Evolutionary conservation across 805 yeast genomes (phyloP).

Genomic region (Candida jianshihensis): DNA sequence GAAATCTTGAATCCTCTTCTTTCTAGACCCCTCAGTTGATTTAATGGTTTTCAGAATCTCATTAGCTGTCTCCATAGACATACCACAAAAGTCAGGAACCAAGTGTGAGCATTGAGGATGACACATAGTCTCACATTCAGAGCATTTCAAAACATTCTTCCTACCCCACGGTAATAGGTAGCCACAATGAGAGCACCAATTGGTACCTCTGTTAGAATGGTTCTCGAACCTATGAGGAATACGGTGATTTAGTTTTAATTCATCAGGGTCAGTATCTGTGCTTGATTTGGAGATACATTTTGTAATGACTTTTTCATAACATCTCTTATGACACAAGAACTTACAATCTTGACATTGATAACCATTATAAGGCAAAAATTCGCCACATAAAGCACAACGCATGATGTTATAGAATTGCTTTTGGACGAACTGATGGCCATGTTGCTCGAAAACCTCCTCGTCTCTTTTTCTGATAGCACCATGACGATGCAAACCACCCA

Average conservation of each 20-base stretch:
- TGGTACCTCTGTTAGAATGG: constrained; percentile 87
- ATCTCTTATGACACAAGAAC: constrained; percentile 73
- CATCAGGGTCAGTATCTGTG: constrained; percentile 62
- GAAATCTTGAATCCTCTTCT: constrained; percentile 14
- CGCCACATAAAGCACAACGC: constrained; percentile 98
- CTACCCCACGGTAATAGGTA: constrained; percentile 92
- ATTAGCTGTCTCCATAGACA: constrained; percentile 96
- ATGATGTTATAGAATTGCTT: constrained; percentile 92
- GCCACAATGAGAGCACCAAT: constrained; percentile 99
- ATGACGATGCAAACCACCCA: constrained; percentile 82
- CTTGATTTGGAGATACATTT: constrained; percentile 77
- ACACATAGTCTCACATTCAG: constrained; percentile 91
- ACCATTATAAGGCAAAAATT: constrained; percentile 82
- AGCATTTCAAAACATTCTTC: constrained; percentile 86
- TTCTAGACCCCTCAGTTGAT: constrained; percentile 46
- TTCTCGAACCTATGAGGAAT: constrained; percentile 96
- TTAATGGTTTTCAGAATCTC: constrained; percentile 80
- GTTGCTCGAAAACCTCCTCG: constrained; percentile 82
- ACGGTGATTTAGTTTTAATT: constrained; percentile 82
- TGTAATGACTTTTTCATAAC: constrained; percentile 74
- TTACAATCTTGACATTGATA: constrained; percentile 82
- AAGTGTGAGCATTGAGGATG: constrained; percentile 88
- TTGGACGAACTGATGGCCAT: constrained; percentile 95
- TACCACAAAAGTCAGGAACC: constrained; percentile 98
- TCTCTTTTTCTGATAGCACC: constrained; percentile 96